Percentiles rank a stretch among this genome's conserved stretches.
phyloP scores from a whole-genome alignment of 371 early-diverging fungal species.

The Lichtheimia ornata region DNA sequence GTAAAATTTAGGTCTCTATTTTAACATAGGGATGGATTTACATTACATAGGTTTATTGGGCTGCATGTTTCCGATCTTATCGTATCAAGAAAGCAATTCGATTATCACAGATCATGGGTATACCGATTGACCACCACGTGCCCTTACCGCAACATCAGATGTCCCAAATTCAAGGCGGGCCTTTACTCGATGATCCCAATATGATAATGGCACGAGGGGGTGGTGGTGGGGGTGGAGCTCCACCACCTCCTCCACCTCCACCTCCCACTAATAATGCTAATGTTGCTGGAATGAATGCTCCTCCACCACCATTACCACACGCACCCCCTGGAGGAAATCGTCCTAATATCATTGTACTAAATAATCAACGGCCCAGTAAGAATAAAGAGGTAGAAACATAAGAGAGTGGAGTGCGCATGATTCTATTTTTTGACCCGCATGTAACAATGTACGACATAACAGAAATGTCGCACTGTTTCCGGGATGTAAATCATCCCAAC shows the following conservation, averaged over 20 bases:
- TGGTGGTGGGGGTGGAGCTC: background rate
- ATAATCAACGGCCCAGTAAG: slow-evolving; percentile 22
- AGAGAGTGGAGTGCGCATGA: too few species aligned
- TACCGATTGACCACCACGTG: slow-evolving; percentile 3
- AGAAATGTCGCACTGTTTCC: background rate
- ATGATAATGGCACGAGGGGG: background rate
- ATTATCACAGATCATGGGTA: slow-evolving; percentile 6
- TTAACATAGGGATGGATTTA: background rate
- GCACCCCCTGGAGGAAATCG: slow-evolving; percentile 4
- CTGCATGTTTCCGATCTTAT: slow-evolving; percentile 22
- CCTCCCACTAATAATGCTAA: background rate
- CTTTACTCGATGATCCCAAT: too few species aligned
- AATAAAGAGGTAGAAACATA: slow-evolving; percentile 2
- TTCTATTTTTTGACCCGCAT: background rate
- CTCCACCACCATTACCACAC: background rate
- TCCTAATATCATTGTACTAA: slow-evolving; percentile 27
- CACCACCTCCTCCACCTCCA: slow-evolving; percentile 3
- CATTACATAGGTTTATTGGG: slow-evolving; percentile 19
- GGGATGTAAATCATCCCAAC: too few species aligned
- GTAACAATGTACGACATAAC: slow-evolving; percentile 1
- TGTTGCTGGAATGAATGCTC: too few species aligned
- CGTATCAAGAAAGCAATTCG: slow-evolving; percentile 15
- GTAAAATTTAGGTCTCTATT: background rate
- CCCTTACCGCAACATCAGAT: too few species aligned
- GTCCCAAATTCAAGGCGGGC: too few species aligned